Percentiles rank a stretch among this genome's conserved stretches.
Evolutionary conservation across 2,329 filamentous ascomycete genomes (phyloP).

Genomic region (Aspergillus felis): DNA sequence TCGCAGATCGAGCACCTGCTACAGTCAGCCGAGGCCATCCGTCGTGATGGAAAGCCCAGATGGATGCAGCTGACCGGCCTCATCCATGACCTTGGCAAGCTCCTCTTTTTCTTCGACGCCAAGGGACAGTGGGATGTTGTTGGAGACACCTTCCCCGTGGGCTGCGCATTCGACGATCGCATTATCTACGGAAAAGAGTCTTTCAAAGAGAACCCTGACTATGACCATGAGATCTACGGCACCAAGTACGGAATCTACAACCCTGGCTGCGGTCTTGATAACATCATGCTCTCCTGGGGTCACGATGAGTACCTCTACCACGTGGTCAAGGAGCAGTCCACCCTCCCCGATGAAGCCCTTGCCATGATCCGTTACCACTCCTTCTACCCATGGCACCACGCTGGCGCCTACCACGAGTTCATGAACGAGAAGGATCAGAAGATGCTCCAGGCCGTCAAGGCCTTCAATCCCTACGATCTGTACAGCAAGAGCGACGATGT

Average conservation of each 20-base stretch:
- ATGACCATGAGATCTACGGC: conserved; percentile 65
- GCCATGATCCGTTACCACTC: conserved; percentile 93
- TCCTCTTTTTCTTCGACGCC: conserved; percentile 59
- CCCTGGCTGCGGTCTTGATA: conserved; percentile 75
- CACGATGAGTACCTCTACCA: conserved; percentile 60
- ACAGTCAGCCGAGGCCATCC: conserved; percentile 84
- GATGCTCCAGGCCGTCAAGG: conserved; percentile 76
- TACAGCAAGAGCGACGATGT: conserved; percentile 88
- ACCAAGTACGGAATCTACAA: conserved; percentile 76
- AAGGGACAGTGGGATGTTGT: conserved; percentile 91
- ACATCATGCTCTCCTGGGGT: conserved; percentile 86
- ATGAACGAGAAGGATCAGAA: conserved; percentile 78
- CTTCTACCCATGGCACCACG: conserved; percentile 88
- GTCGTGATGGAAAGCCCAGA: conserved; percentile 60
- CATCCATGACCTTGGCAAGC: conserved; percentile 46
- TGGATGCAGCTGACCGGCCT: conserved; percentile 48
- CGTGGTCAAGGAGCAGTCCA: conserved; percentile 77
- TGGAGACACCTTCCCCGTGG: conserved; percentile 54
- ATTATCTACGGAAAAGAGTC: conserved; percentile 76
- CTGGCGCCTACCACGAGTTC: conserved; percentile 73
- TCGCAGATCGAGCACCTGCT: conserved; percentile 87
- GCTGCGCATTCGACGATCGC: conserved; percentile 54
- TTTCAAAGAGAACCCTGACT: conserved; percentile 74
- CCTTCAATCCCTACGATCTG: conserved; percentile 87
- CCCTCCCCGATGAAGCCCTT: conserved; percentile 72